Base-by-base conservation (phyloP, 2,329 filamentous ascomycete species). In the Venturia aucupariae region DNA sequence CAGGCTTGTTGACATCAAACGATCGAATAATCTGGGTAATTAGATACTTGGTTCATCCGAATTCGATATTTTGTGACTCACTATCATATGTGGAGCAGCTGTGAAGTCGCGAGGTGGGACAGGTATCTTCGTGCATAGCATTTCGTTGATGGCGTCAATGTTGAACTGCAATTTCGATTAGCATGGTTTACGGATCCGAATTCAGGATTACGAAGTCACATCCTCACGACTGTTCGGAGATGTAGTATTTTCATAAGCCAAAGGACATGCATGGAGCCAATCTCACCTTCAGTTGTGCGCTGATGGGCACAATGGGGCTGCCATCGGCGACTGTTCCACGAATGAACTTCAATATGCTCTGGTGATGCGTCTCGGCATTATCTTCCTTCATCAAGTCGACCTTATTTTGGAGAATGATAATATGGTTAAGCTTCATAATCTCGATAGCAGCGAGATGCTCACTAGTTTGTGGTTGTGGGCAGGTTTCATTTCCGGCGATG, bases 401-500 rank as follows among this genome's bases (percentile, higher is more conserved):
- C 85, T 99, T 99, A 83, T 99, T 99, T 80, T 99, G 94, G 66
- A 99, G 86, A 74, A 99, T 97, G 76, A 99, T 96, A 79, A 99
- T 97, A 81, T 99, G 95, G 78, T 96, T 92, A 68, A 99, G 86
- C 84, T 99, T 99, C 94, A 99, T 99, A 76, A 99, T 99, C 79
- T 99, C 94, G 75, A 99, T 97, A 69, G 94, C 94, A 69, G 94
- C 94, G 81, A 99, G 84, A 83, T 99, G 94, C 81, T 99, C 94
- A 30, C 93, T 97, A 22, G 94, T 99, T 80, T 99, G 94, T 61
- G 94, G 94, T 79, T 99, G 94, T 41, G 94, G 94, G 81, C 94
- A 97, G 62, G 90, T 87, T 88, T 99, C 94, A 39, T 67, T 67
- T 19, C 65, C 65, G 15, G 65, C 65, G 24, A 67, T 65, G 17